Percentiles rank a stretch among this genome's conserved stretches.
phyloP scores from a whole-genome alignment of 768 basidiomycete species.

The Boletus sp. region DNA sequence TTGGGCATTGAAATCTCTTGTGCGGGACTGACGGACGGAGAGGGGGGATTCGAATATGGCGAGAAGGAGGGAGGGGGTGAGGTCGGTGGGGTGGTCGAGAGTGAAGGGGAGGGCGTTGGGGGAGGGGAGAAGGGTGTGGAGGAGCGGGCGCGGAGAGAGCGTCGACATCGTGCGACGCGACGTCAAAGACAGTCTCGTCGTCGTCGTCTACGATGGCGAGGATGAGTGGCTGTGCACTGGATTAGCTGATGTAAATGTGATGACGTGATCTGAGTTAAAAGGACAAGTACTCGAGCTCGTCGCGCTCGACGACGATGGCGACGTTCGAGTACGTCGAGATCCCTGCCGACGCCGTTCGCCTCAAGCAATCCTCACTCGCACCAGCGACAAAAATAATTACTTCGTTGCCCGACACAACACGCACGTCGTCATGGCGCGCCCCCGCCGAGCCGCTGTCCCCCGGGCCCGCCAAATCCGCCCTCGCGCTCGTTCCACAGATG shows the following conservation, averaged over 20 bases:
- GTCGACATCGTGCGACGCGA: conserved; percentile 11
- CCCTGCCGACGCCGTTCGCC: conserved; percentile 38
- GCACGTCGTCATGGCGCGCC: conserved; percentile 4
- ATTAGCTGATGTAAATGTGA: too few species aligned
- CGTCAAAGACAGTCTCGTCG: conserved; percentile 5
- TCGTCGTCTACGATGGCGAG: neutral
- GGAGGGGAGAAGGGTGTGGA: conserved; percentile 17
- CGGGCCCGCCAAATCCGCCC: conserved; percentile 32
- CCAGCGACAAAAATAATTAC: conserved; percentile 44
- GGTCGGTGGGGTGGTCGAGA: conserved; percentile 53
- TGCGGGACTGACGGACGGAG: too few species aligned
- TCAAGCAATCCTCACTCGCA: conserved; percentile 28
- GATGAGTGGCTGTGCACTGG: conserved; percentile 11
- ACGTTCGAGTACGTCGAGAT: conserved; percentile 42
- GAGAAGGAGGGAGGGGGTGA: too few species aligned
- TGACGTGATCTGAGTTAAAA: neutral
- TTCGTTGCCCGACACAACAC: conserved; percentile 34
- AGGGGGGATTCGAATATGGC: too few species aligned
- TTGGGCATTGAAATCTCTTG: conserved; percentile 97
- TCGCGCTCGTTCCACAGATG: conserved; percentile 41
- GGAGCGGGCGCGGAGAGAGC: conserved; percentile 13
- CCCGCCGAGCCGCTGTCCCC: conserved; percentile 12
- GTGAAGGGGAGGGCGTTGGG: conserved; percentile 51
- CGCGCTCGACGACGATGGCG: conserved; percentile 21
- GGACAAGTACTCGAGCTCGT: neutral